A percentile compares a stretch with the other conserved stretches of the same genome.
Evolutionary conservation across 371 early-diverging fungal genomes (phyloP).

Genomic region (Rhizopus arrhizus): DNA sequence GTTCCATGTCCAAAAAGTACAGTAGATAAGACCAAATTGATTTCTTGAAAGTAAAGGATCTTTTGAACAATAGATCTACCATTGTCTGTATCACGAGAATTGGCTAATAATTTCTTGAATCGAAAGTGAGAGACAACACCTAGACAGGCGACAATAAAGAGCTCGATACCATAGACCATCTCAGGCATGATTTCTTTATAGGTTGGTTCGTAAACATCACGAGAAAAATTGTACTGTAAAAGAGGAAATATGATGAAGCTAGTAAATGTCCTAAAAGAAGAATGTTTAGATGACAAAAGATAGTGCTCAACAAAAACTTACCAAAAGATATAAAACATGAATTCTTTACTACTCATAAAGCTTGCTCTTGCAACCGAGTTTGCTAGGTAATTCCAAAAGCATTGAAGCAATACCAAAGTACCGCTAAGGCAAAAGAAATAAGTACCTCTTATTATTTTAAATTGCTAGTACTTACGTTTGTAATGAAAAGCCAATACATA

Average conservation of each 20-base stretch:
- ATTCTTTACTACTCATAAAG: constrained; percentile 56
- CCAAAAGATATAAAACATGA: constrained; percentile 52
- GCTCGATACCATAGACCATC: constrained; percentile 46
- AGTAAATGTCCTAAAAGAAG: constrained; percentile 30
- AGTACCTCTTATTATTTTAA: neutral
- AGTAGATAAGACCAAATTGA: constrained; percentile 44
- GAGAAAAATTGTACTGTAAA: constrained; percentile 45
- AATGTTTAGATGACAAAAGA: neutral
- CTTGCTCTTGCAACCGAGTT: constrained; percentile 50
- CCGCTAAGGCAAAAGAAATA: constrained; percentile 28
- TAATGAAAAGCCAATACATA: constrained; percentile 45
- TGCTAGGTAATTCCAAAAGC: constrained; percentile 59
- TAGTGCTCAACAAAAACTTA: constrained; percentile 8
- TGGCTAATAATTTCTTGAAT: constrained; percentile 41
- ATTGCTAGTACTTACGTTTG: constrained; percentile 40
- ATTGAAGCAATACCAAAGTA: constrained; percentile 50
- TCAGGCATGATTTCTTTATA: constrained; percentile 55
- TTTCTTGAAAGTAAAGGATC: constrained; percentile 54
- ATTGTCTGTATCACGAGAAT: constrained; percentile 36
- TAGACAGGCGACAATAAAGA: constrained; percentile 41
- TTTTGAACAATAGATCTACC: constrained; percentile 41
- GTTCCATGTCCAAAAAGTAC: constrained; percentile 35
- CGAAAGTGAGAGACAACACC: constrained; percentile 51
- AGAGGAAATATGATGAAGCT: constrained; percentile 49
- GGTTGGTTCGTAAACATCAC: constrained; percentile 36